Conservation (phyloP, 2,329 filamentous ascomycete genomes). For the Diaporthe australafricana region DNA sequence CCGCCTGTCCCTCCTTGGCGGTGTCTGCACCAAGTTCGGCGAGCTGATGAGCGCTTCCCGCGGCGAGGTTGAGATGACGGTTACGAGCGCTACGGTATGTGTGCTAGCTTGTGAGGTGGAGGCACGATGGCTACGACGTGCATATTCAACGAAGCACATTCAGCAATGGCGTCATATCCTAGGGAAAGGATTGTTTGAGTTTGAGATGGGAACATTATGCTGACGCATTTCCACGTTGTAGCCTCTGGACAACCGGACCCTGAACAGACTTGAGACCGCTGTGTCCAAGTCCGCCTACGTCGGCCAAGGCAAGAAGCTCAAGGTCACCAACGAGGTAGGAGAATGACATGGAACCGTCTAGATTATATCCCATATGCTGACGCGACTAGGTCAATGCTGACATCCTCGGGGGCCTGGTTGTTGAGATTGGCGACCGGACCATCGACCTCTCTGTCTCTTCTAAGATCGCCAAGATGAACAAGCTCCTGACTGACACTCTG, state of each 20-base stretch:
- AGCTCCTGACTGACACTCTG: constrained; percentile 95
- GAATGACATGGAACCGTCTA: not conserved
- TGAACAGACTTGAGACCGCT: constrained; percentile 86
- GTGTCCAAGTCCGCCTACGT: constrained; percentile 91
- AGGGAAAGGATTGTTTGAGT: constrained; percentile 10
- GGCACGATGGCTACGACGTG: not conserved
- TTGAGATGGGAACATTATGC: constrained; percentile 32
- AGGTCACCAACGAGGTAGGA: constrained; percentile 86
- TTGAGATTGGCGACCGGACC: constrained; percentile 97
- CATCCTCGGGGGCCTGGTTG: constrained; percentile 91
- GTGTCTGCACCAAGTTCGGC: constrained; percentile 87
- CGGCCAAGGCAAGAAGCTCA: constrained; percentile 94
- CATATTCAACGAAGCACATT: not conserved
- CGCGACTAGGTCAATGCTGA: constrained; percentile 86
- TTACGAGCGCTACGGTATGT: constrained; percentile 90
- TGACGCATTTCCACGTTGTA: constrained; percentile 51
- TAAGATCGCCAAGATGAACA: constrained; percentile 99
- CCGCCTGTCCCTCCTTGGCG: constrained; percentile 84
- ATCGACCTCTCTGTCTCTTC: constrained; percentile 96
- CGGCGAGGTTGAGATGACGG: constrained; percentile 92
- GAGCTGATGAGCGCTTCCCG: constrained; percentile 88
- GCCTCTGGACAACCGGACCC: constrained; percentile 88
- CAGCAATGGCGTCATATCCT: not conserved
- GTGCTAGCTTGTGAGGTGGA: not conserved
- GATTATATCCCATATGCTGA: not conserved